Conservation (phyloP, 768 basidiomycete species). For the Pisolithus albus region DNA sequence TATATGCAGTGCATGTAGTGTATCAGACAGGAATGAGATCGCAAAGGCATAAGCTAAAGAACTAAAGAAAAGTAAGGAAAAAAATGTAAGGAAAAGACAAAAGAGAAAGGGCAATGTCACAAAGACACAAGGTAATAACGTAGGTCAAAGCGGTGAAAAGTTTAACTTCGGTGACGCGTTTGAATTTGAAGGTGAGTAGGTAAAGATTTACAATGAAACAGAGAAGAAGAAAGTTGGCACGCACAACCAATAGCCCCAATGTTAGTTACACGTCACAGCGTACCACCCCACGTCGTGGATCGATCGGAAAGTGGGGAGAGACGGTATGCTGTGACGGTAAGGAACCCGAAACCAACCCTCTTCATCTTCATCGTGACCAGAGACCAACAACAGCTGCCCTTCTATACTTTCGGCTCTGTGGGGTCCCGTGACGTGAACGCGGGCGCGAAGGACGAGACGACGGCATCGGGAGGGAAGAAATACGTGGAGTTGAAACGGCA, state of each 20-base stretch:
- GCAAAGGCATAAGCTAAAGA: not conserved
- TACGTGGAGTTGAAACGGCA: not conserved
- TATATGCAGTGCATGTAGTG: not conserved
- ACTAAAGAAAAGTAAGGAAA: not conserved
- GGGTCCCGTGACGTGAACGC: no score
- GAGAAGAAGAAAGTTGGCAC: not conserved
- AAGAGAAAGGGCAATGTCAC: not conserved
- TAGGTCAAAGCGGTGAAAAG: not conserved
- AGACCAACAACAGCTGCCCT: not conserved
- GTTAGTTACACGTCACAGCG: no score
- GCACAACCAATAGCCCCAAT: not conserved
- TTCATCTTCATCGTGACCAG: not conserved
- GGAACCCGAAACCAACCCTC: not conserved
- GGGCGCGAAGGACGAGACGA: not conserved
- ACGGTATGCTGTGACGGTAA: not conserved
- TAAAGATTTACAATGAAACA: not conserved
- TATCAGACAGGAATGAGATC: not conserved
- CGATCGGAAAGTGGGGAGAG: no score
- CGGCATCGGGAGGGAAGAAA: not conserved
- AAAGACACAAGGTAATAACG: conserved; percentile 1
- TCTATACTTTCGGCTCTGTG: not conserved
- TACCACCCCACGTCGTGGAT: no score
- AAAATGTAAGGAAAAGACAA: no score
- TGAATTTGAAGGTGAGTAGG: not conserved
- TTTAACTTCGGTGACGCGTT: not conserved